Conservation (phyloP, 345 rosid genomes). For the Brassica juncea region DNA sequence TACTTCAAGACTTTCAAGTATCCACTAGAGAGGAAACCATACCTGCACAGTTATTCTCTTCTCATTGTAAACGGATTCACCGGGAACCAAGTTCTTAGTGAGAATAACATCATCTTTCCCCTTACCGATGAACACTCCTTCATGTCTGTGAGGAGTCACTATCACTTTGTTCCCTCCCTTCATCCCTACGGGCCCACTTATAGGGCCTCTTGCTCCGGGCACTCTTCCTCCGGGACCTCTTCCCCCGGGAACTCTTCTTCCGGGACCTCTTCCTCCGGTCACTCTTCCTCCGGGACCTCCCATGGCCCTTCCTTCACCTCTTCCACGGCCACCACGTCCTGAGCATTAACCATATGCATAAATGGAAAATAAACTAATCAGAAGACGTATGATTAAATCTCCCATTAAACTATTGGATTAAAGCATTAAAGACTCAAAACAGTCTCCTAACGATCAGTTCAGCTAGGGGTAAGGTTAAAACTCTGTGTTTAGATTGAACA, state of each 20-base stretch:
- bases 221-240: constrained; percentile 42
- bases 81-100: constrained; percentile 88
- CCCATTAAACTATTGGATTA: neutral
- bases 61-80: constrained; percentile 90
- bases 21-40: neutral
- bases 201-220: constrained; percentile 44
- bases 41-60: constrained; percentile 91
- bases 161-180: constrained; percentile 84
- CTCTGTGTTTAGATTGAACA: neutral
- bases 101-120: constrained; percentile 93
- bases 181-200: constrained; percentile 52
- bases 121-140: constrained; percentile 81
- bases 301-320: constrained; percentile 23
- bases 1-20: neutral
- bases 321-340: constrained; percentile 36
- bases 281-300: constrained; percentile 40
- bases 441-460: neutral
- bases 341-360: neutral
- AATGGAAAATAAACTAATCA: neutral
- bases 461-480: neutral
- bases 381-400: neutral
- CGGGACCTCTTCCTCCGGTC: constrained; percentile 46
- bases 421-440: neutral
- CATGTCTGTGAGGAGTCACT: constrained; percentile 86
- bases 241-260: constrained; percentile 47